These are phyloP conservation scores for Aspergillus aculeatinus DNA, from an alignment of 2,329 filamentous ascomycete genomes.

Conservation along the genomic window DNA sequence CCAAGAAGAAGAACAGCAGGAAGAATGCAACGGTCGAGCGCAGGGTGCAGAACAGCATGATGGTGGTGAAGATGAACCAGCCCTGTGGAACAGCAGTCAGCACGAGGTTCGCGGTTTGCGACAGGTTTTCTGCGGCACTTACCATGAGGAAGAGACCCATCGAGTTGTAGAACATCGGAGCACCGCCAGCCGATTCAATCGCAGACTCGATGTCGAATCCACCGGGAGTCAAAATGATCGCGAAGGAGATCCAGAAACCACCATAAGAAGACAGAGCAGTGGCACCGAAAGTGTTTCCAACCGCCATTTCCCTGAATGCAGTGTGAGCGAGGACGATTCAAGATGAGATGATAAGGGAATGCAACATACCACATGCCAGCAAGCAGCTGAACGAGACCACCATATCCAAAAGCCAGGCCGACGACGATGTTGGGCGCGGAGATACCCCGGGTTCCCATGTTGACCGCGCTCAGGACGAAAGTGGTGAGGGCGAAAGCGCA, in stretches of 20 bases:
- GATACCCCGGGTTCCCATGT: slow-evolving; percentile 64
- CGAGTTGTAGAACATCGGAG: slow-evolving; percentile 56
- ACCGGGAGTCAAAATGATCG: slow-evolving; percentile 67
- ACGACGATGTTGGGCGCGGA: slow-evolving; percentile 65
- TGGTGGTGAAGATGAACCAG: slow-evolving; percentile 83
- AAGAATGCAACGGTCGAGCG: slow-evolving; percentile 77
- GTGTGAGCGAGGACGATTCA: slow-evolving; percentile 4
- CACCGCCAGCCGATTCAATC: slow-evolving; percentile 34
- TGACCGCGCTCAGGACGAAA: slow-evolving; percentile 74
- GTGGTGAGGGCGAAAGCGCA: slow-evolving; percentile 79
- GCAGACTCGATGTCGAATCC: slow-evolving; percentile 59
- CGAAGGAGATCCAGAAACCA: slow-evolving; percentile 79
- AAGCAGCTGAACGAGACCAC: slow-evolving; percentile 73
- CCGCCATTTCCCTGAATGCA: slow-evolving; percentile 71
- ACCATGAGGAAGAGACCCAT: slow-evolving; percentile 72
- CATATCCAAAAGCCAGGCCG: slow-evolving; percentile 70
- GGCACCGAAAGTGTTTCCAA: slow-evolving; percentile 84
- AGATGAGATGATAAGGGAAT: not conserved
- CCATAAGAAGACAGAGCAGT: slow-evolving; percentile 79
- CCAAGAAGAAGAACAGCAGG: slow-evolving; percentile 72
- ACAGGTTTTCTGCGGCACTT: slow-evolving; percentile 20
- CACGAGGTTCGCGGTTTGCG: not conserved
- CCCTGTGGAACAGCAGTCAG: slow-evolving; percentile 42
- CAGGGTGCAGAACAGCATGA: slow-evolving; percentile 72
- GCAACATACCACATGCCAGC: slow-evolving; percentile 77